Evolutionary conservation across 768 basidiomycete genomes (phyloP).

Genomic region (Phylloporus arenicola): DNA sequence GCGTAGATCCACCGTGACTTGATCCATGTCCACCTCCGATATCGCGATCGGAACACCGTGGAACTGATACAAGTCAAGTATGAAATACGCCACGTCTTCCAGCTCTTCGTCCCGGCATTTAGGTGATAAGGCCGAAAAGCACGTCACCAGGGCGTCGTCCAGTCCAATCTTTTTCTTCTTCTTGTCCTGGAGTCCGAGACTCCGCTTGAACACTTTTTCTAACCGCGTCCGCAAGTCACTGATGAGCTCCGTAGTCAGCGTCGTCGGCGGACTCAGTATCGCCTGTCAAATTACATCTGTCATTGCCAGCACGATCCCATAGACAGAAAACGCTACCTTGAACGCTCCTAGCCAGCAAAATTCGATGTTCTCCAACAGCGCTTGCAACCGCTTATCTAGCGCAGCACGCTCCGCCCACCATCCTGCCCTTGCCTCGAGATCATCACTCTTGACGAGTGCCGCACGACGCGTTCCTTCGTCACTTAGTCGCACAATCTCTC

Average conservation of each 20-base stretch:
- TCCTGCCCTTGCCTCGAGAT: constrained; percentile 53
- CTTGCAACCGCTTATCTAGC: constrained; percentile 72
- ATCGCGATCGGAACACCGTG: constrained; percentile 84
- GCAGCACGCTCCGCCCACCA: constrained; percentile 86
- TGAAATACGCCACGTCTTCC: constrained; percentile 91
- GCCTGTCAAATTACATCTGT: constrained; percentile 38
- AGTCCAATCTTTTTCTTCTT: constrained; percentile 52
- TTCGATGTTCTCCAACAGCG: constrained; percentile 79
- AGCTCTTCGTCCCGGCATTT: constrained; percentile 88
- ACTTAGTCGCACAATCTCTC: constrained; percentile 74
- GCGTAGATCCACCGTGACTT: constrained; percentile 83
- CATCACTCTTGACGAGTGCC: constrained; percentile 61
- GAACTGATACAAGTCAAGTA: constrained; percentile 91
- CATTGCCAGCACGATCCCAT: background rate
- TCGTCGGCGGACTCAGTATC: constrained; percentile 49
- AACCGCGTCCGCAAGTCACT: constrained; percentile 58
- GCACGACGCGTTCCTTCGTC: constrained; percentile 74
- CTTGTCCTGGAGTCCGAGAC: constrained; percentile 56
- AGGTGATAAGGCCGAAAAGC: constrained; percentile 78
- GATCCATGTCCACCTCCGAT: constrained; percentile 88
- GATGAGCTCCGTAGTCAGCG: constrained; percentile 42
- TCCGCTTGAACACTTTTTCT: constrained; percentile 70
- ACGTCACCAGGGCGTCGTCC: constrained; percentile 73
- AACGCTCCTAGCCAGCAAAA: constrained; percentile 97
- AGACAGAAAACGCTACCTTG: constrained; percentile 55